Evolutionary conservation across 192 early-diverging fungal species (phyloP), one percentile per base, ranked within the genome.

Genomic region (Oehlia diaphana): DNA sequence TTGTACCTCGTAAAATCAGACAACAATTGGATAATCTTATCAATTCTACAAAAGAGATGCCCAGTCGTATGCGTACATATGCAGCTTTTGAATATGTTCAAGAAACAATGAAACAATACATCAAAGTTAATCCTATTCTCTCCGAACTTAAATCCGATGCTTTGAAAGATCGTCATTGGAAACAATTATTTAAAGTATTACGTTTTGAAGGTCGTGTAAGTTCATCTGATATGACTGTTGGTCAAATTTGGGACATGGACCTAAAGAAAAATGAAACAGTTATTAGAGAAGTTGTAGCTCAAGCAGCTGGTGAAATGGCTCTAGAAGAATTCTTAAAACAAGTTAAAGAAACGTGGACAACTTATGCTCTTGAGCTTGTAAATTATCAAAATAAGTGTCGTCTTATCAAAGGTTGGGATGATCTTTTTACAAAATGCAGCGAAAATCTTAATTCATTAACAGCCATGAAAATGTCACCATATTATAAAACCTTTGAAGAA

Each of bases 251-350:
- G 97, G 96, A 98, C 83, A 87, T 95, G 69, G 95, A 97, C 84
- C 88, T 99, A 67, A 88, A 88, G 70, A 92, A 95, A 76, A 94
- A 96, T 83, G 96, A 99, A 84, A 84, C 87, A 37, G 80, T 86
- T n/a, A 89, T 99, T 42, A 92, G 92, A 72, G 97, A 98, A 21
- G 92, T 98, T 49, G 92, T 99, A 58, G 89, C 92, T 4, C 92
- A 94, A 66, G 98, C 98, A 7, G 95, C 98, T 83, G 98, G 98
- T 79, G 98, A 99, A 89, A 99, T 99, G 98, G 98, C 96, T 13
- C 86, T 99, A 74, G 98, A 99, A 87, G 95, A 97, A 86, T 99
- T 97, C 88, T 88, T 99, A 86, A 92, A 92, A 74, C 95, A 97
- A 86, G 83, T 93, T 65, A 89, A 91, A 81, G 96, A 97, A 81